Conservation (phyloP, 306 rosid species). For the Casuarina glauca region DNA sequence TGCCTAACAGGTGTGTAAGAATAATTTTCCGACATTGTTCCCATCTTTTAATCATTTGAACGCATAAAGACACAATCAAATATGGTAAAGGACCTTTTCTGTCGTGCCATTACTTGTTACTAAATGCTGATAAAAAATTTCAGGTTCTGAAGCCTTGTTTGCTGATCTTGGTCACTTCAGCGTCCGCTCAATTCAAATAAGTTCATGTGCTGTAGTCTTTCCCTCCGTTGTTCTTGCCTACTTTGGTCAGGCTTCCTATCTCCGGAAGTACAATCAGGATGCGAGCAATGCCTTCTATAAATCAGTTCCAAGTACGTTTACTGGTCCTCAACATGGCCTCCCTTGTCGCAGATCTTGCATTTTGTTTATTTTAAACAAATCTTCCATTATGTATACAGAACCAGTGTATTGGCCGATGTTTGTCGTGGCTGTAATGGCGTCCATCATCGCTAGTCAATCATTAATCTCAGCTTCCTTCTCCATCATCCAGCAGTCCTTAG, state of each 20-base stretch:
- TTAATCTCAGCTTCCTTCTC: slow-evolving; percentile 82
- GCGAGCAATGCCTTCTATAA: slow-evolving; percentile 15
- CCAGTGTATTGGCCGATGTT: slow-evolving; percentile 70
- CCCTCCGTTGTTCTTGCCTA: slow-evolving; percentile 25
- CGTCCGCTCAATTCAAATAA: slow-evolving; percentile 25
- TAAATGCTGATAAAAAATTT: background rate
- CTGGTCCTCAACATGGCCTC: no score
- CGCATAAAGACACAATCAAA: background rate
- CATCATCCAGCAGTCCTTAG: slow-evolving; percentile 68
- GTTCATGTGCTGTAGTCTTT: slow-evolving; percentile 18
- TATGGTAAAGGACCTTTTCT: background rate
- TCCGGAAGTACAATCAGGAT: slow-evolving; percentile 1
- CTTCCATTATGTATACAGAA: slow-evolving; percentile 28
- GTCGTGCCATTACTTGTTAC: background rate
- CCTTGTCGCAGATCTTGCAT: background rate
- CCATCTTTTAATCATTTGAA: background rate
- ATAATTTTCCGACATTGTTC: background rate
- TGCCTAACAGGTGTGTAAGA: slow-evolving; percentile 36
- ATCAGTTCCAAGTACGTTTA: slow-evolving; percentile 18
- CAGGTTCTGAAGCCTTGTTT: slow-evolving; percentile 33
- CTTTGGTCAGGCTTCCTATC: slow-evolving; percentile 29
- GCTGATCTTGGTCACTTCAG: slow-evolving; percentile 37
- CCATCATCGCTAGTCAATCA: slow-evolving; percentile 83
- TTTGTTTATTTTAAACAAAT: background rate
- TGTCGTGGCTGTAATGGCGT: slow-evolving; percentile 54